A percentile compares a stretch with the other conserved stretches of the same genome.
These are phyloP conservation scores for Blastobotrys apis DNA, from an alignment of 1,139 yeast species.

Conservation along the genomic window DNA sequence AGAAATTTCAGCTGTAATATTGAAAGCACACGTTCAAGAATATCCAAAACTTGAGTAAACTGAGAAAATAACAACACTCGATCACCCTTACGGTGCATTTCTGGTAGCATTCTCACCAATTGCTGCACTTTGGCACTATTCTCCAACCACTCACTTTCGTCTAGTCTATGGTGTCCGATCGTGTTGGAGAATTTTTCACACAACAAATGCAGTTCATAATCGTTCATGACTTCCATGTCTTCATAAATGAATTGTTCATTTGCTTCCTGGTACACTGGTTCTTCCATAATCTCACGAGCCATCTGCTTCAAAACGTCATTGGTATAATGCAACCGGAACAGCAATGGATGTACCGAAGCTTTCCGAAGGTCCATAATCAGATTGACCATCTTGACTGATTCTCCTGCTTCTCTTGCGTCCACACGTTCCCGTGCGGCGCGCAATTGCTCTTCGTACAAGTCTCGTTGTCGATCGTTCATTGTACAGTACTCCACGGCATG, in stretches of 20 bases:
- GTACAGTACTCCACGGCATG: conserved; percentile 64
- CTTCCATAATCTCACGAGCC: conserved; percentile 76
- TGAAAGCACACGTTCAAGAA: conserved; percentile 71
- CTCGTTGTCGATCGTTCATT: conserved; percentile 52
- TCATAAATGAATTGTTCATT: conserved; percentile 71
- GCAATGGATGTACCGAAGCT: conserved; percentile 94
- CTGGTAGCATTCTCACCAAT: conserved; percentile 55
- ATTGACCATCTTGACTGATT: conserved; percentile 37
- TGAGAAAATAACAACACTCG: conserved; percentile 82
- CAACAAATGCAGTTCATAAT: conserved; percentile 73
- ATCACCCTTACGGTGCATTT: conserved; percentile 58
- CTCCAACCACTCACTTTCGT: conserved; percentile 54
- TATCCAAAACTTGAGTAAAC: conserved; percentile 88
- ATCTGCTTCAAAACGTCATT: conserved; percentile 55
- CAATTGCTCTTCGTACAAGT: conserved; percentile 58
- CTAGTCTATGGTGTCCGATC: conserved; percentile 49
- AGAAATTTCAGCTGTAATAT: conserved; percentile 65
- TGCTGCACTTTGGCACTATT: conserved; percentile 72
- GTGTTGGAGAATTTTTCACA: conserved; percentile 71
- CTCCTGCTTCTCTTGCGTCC: conserved; percentile 42
- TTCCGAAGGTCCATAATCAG: conserved; percentile 90
- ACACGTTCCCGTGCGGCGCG: conserved; percentile 47
- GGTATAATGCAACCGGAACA: conserved; percentile 64
- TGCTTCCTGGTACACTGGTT: conserved; percentile 74
- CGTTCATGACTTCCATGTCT: conserved; percentile 96